Evolutionary conservation across 768 basidiomycete genomes (phyloP), one percentile per base, ranked within the genome.

Genomic region (Mrakia frigida): DNA sequence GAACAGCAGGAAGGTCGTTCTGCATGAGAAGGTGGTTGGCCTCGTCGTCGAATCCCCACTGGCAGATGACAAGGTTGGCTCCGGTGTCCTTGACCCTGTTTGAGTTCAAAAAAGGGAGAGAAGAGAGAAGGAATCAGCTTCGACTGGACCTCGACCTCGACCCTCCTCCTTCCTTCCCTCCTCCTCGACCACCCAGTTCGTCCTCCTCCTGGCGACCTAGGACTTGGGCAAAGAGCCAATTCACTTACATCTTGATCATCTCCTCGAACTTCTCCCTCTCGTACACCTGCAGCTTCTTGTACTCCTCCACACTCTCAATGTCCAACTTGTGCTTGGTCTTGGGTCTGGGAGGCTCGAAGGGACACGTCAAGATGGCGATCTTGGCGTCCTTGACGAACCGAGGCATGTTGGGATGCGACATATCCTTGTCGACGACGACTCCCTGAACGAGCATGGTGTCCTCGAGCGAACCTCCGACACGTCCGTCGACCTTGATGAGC

Each of bases 11-110:
- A 50, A 99, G 87, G 21, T 95, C 93, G 80, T 98, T 98, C 86
- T 97, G 94, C 93, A 98, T 94, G 79, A 99, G 84, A 80, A 98
- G 80, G 83, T 98, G 97, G 82, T 99, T 99, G 61, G 97, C 97
- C 85, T 99, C 97, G 81, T 99, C 97, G 82, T 99, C 97, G 82
- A 99, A 99, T 77, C 97, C 97, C 97, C 97, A 99, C 82, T 99
- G 97, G 84, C 97, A 99, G 80, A 99, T 98, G 79, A 99, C 97
- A 77, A 99, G 85, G 84, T 99, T 99, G 21, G 97, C 96, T 52
- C 97, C 97, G 23, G 95, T 92, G 80, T 96, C 91, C 84, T 98
- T 78, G 68, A 78, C 77, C 76, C 75, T 76, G 46, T 50, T 46
- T n/a, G n/a, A n/a, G 43, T 18, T 21, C 16, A 14, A 5, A 1